Evolutionary conservation across 2,329 filamentous ascomycete genomes (phyloP).

Genomic region (Alternaria burnsii): DNA sequence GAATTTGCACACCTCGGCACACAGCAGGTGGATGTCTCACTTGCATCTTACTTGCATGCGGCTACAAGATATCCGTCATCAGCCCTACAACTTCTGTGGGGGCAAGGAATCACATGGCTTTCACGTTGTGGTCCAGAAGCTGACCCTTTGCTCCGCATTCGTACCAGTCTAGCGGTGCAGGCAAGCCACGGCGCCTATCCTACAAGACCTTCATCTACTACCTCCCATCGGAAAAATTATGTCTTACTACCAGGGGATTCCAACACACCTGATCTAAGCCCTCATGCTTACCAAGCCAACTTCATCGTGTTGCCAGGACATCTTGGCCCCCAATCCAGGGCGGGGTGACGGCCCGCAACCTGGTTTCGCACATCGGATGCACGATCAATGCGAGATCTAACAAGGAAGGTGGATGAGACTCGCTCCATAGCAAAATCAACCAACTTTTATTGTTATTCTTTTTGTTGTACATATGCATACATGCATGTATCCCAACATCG

Average conservation of each 20-base stretch:
- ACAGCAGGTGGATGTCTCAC: slow-evolving; percentile 6
- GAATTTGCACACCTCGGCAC: background rate
- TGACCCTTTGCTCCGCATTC: slow-evolving; percentile 16
- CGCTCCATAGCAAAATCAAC: background rate
- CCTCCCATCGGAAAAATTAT: background rate
- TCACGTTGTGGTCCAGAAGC: slow-evolving; percentile 18
- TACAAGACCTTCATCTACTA: background rate
- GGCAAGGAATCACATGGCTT: slow-evolving; percentile 9
- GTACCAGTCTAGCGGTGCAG: slow-evolving; percentile 1
- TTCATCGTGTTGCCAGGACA: background rate
- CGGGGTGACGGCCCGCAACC: slow-evolving; percentile 3
- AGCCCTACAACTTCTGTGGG: slow-evolving; percentile 1
- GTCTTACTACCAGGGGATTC: background rate
- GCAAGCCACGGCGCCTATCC: slow-evolving; percentile 15
- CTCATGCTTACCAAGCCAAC: background rate
- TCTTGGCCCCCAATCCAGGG: slow-evolving; percentile 1
- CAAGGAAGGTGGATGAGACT: background rate
- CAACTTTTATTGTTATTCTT: slow-evolving; percentile 1
- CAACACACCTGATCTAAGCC: background rate
- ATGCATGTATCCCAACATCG: slow-evolving; percentile 3
- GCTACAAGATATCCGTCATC: slow-evolving; percentile 5
- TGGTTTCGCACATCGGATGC: background rate
- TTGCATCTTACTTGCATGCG: slow-evolving; percentile 12
- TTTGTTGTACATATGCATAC: background rate
- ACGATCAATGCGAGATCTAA: background rate